These are phyloP conservation scores for Quercus robur DNA, from an alignment of 306 rosid genomes.

Conservation along the genomic window DNA sequence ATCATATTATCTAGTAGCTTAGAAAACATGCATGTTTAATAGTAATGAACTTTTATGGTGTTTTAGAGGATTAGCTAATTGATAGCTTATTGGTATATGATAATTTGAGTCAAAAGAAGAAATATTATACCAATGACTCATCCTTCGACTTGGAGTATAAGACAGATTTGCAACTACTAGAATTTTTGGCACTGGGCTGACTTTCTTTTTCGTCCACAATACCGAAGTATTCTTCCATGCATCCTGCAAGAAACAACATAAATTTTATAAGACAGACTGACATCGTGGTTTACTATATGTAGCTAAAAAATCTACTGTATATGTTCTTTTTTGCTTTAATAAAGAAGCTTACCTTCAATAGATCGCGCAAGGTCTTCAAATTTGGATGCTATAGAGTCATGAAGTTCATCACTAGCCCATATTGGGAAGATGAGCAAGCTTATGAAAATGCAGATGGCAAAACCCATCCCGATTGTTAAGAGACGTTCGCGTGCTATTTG, in stretches of 20 bases:
- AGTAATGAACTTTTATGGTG: neutral
- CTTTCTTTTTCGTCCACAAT: constrained; percentile 35
- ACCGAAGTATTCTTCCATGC: constrained; percentile 53
- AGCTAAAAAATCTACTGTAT: too few relatives aligned
- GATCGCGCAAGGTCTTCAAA: constrained; percentile 54
- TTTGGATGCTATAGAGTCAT: constrained; percentile 46
- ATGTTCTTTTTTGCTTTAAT: too few relatives aligned
- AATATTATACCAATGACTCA: constrained; percentile 56
- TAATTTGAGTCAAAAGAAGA: neutral
- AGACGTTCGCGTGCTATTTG: constrained; percentile 64
- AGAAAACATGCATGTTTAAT: neutral
- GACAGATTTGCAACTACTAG: constrained; percentile 52
- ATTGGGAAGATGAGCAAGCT: constrained; percentile 61
- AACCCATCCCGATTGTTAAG: constrained; percentile 61
- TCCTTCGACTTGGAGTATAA: constrained; percentile 74
- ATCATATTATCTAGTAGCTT: too few relatives aligned
- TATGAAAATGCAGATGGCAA: constrained; percentile 53
- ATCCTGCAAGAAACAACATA: constrained; percentile 30
- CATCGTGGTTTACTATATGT: too few relatives aligned
- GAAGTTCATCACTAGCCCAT: constrained; percentile 95
- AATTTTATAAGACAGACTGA: neutral
- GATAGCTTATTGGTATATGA: too few relatives aligned
- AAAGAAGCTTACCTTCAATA: constrained; percentile 48
- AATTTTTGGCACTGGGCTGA: constrained; percentile 6
- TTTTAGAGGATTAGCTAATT: neutral